Base-by-base conservation (phyloP, 345 rosid species). In the Punica granatum region DNA sequence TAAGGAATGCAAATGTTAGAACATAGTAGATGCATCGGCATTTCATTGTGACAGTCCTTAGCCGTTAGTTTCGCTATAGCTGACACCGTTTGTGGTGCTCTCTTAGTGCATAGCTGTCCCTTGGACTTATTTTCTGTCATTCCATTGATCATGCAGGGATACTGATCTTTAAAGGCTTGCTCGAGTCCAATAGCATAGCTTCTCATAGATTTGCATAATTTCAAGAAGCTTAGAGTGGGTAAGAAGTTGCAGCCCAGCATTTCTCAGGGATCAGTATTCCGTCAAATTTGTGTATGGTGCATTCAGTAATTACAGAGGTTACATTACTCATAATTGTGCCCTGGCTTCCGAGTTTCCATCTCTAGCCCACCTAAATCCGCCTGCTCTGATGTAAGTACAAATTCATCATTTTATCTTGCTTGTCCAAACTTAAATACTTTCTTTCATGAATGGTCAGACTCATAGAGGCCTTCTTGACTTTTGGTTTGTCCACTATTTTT, bases 281-380 rank as follows among this genome's bases (percentile, higher is more conserved):
- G 30, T 63, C 66, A 49, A 32, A 66, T 31, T 31, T 31, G 16
- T 30, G 3, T 51, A 37, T 66, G 30, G 43, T 46, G 35, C 60
- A 66, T 48, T 35, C 39, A 49, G 60, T 33, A 18, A 21, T 25
- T 66, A 32, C 13, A n/a, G 14, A 15, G 31, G 41, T 56, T 39
- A 28, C 46, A n/a, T 39, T 43, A 30, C 33, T 32, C 37, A 61
- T 34, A 33, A 44, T 33, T 65, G n/a, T 43, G 2, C 31, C 60
- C 60, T 69, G 37, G 37, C 11, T 21, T 42, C 66, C 44, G 32
- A 69, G 39, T 41, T 69, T 69, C 42, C 46, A 51, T 67, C 48
- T 26, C 72, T 2, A 60, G 28, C 26, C 53, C 31, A 33, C 39
- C 32, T 41, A 26, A 58, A 43, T 59, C 66, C 42, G 37, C 60